A percentile compares a stretch with the other conserved stretches of the same genome.
Conservation (phyloP, 768 basidiomycete species). For the Collybia nuda region DNA sequence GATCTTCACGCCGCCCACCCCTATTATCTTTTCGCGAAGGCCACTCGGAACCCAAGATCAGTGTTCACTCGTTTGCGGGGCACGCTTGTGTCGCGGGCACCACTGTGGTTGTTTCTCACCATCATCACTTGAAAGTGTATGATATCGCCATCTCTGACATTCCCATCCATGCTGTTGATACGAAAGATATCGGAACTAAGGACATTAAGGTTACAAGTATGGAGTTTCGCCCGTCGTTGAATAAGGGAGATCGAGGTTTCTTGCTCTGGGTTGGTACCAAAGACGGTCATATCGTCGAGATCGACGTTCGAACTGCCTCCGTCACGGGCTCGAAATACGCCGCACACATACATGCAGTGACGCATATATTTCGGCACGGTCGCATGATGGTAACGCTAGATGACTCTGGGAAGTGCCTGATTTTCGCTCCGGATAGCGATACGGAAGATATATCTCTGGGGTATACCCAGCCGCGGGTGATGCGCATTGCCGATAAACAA, state of each 20-base stretch:
- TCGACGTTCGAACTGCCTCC: slow-evolving; percentile 66
- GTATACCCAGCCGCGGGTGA: slow-evolving; percentile 51
- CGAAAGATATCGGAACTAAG: slow-evolving; percentile 61
- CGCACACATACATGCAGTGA: slow-evolving; percentile 67
- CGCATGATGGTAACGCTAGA: slow-evolving; percentile 79
- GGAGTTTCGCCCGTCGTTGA: slow-evolving; percentile 64
- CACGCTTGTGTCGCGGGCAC: slow-evolving; percentile 57
- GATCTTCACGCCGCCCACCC: slow-evolving; percentile 59
- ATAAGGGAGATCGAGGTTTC: slow-evolving; percentile 51
- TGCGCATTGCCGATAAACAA: slow-evolving; percentile 77
- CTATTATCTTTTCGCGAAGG: slow-evolving; percentile 38
- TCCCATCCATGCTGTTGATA: slow-evolving; percentile 53
- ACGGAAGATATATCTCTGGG: slow-evolving; percentile 44
- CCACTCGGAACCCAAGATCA: slow-evolving; percentile 47
- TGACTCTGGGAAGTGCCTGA: slow-evolving; percentile 78
- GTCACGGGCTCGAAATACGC: slow-evolving; percentile 57
- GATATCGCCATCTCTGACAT: slow-evolving; percentile 49
- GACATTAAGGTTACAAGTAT: slow-evolving; percentile 74
- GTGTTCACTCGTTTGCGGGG: slow-evolving; percentile 58
- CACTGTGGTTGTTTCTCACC: slow-evolving; percentile 54
- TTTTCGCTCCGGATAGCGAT: slow-evolving; percentile 57
- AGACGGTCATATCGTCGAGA: slow-evolving; percentile 83
- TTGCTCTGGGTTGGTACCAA: slow-evolving; percentile 88
- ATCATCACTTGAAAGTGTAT: slow-evolving; percentile 63
- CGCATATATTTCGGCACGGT: slow-evolving; percentile 72